A percentile compares a stretch with the other conserved stretches of the same genome.
phyloP scores from a whole-genome alignment of 78 protist species.

The Polysphondylium violaceum region DNA sequence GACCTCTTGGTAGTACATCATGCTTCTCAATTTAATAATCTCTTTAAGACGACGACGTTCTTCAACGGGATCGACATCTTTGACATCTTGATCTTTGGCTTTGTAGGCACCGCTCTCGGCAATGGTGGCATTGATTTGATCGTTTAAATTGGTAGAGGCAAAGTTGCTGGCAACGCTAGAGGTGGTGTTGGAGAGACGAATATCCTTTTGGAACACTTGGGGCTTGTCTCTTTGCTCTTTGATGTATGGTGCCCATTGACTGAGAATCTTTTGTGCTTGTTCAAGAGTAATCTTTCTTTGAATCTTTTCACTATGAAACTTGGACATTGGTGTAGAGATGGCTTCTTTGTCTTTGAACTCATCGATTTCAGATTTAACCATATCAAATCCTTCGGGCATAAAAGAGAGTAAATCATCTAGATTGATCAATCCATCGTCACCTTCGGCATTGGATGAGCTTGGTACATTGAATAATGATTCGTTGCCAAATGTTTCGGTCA shows the following conservation, averaged over 20 bases:
- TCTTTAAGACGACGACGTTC: conserved; percentile 28
- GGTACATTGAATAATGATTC: conserved; percentile 58
- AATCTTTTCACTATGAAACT: conserved; percentile 2
- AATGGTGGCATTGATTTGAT: not conserved
- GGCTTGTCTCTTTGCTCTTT: conserved; percentile 40
- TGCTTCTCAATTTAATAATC: conserved; percentile 43
- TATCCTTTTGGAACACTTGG: conserved; percentile 3
- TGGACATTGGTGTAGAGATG: conserved; percentile 51
- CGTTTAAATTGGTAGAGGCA: not conserved
- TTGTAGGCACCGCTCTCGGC: not conserved
- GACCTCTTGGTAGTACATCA: conserved; percentile 70
- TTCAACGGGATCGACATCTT: not conserved
- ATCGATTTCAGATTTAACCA: conserved; percentile 27
- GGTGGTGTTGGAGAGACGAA: conserved; percentile 1
- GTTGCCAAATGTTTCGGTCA: conserved; percentile 29
- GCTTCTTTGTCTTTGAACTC: conserved; percentile 5
- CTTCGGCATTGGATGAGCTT: not conserved
- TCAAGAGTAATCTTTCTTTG: conserved; percentile 44
- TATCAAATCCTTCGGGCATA: conserved; percentile 59
- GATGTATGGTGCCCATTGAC: conserved; percentile 78
- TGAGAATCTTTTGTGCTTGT: conserved; percentile 21
- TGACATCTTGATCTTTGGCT: not conserved
- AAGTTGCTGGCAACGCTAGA: not conserved
- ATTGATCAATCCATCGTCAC: conserved; percentile 10
- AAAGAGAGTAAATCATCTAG: conserved; percentile 18